phyloP scores from a whole-genome alignment of 768 basidiomycete genomes.

The Tephrocybe sp. region DNA sequence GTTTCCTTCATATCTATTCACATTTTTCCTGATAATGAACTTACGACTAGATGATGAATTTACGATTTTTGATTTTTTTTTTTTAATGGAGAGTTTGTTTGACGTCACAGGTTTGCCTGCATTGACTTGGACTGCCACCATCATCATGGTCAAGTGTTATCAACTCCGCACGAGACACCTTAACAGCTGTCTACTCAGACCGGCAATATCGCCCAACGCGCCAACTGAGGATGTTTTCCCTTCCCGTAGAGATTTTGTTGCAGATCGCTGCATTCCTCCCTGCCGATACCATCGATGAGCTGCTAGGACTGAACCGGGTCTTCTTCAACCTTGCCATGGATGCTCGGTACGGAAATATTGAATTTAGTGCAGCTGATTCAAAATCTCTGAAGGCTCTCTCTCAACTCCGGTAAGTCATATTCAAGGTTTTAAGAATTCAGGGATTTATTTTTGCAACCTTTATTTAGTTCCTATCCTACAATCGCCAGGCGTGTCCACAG shows the following conservation, averaged over 20 bases:
- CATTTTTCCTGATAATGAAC: neutral
- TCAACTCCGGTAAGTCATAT: conserved; percentile 19
- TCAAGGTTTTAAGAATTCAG: neutral
- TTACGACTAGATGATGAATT: neutral
- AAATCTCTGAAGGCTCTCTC: conserved; percentile 14
- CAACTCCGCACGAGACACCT: no score
- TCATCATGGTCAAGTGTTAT: no score
- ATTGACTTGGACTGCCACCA: no score
- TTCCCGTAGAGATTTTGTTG: conserved; percentile 34
- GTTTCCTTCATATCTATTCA: neutral
- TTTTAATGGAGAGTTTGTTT: no score
- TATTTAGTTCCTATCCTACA: conserved; percentile 18
- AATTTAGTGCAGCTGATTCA: conserved; percentile 20
- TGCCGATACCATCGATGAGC: conserved; percentile 19
- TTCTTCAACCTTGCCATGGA: conserved; percentile 32
- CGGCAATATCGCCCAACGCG: no score
- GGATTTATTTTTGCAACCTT: neutral
- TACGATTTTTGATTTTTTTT: neutral
- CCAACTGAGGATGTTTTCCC: conserved; percentile 9
- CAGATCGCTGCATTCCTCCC: conserved; percentile 26
- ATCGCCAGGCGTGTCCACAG: conserved; percentile 17
- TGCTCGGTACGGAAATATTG: conserved; percentile 23
- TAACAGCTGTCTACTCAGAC: no score
- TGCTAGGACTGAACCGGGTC: conserved; percentile 28
- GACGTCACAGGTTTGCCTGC: no score